phyloP scores from a whole-genome alignment of 345 rosid species.

The Pistacia integerrima region DNA sequence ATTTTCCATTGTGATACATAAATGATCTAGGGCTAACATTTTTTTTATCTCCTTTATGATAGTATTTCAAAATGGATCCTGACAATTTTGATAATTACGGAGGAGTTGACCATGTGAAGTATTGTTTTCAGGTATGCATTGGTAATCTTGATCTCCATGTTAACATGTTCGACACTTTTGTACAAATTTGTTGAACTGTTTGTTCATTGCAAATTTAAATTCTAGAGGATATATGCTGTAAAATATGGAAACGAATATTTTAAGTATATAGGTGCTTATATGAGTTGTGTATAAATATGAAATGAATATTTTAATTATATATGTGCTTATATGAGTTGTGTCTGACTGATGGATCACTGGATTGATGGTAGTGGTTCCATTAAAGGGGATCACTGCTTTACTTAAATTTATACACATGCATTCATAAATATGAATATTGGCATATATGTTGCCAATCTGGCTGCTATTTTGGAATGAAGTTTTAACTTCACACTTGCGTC shows the following conservation, averaged over 20 bases:
- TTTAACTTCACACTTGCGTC: no score
- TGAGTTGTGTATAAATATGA: constrained; percentile 5
- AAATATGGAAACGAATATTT: background rate
- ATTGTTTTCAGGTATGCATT: constrained; percentile 83
- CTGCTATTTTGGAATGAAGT: background rate
- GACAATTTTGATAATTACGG: constrained; percentile 61
- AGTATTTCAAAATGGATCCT: constrained; percentile 95
- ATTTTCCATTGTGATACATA: background rate
- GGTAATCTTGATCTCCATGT: background rate
- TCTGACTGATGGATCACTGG: background rate
- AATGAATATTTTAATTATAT: constrained; percentile 2
- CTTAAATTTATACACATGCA: background rate
- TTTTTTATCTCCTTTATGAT: constrained; percentile 13
- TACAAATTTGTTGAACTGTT: background rate
- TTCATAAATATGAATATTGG: background rate
- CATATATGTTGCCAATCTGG: background rate
- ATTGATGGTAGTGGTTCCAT: background rate
- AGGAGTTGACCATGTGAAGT: constrained; percentile 81
- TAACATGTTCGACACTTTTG: constrained; percentile 5
- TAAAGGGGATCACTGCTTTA: background rate
- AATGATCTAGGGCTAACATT: background rate
- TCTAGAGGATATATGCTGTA: background rate
- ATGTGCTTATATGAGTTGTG: constrained; percentile 9
- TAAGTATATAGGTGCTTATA: background rate
- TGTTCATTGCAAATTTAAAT: background rate